Evolutionary conservation across 1,284 basidiomycete genomes (phyloP).

Genomic region (Cystobasidiaceae sp.): DNA sequence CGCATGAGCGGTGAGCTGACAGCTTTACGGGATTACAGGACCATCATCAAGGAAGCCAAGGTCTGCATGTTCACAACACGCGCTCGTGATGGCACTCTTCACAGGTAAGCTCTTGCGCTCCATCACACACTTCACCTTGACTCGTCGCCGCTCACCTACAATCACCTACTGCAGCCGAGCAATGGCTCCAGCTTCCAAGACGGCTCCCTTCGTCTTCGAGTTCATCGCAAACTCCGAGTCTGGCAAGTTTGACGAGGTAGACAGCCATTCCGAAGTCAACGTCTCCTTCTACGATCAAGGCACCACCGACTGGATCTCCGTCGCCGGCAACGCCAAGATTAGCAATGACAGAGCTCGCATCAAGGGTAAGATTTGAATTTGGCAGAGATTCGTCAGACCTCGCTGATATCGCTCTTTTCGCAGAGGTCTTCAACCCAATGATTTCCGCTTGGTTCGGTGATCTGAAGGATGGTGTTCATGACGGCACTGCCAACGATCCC

Average conservation of each 20-base stretch:
- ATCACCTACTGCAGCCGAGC: constrained; percentile 6
- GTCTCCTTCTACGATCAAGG: constrained; percentile 23
- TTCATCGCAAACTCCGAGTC: constrained; percentile 30
- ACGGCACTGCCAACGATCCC: constrained; percentile 15
- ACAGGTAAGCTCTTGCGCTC: neutral
- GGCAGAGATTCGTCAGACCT: neutral
- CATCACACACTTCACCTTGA: neutral
- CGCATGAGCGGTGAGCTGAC: neutral
- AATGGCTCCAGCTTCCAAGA: constrained; percentile 24
- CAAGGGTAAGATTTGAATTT: constrained; percentile 11
- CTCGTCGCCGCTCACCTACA: neutral
- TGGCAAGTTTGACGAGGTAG: constrained; percentile 28
- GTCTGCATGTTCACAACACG: constrained; percentile 28
- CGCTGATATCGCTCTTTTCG: neutral
- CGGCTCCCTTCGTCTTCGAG: constrained; percentile 28
- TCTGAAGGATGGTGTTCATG: constrained; percentile 21
- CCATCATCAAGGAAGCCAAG: constrained; percentile 18
- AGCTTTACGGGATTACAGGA: neutral
- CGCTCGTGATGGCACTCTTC: constrained; percentile 18
- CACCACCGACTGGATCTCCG: constrained; percentile 28
- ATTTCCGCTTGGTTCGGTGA: constrained; percentile 31
- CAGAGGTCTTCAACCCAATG: constrained; percentile 30
- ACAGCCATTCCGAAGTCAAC: constrained; percentile 23
- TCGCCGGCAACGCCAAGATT: constrained; percentile 12
- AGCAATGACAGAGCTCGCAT: constrained; percentile 22